Base-by-base conservation (phyloP, 2,329 filamentous ascomycete genomes). In the Aspergillus calidoustus region DNA sequence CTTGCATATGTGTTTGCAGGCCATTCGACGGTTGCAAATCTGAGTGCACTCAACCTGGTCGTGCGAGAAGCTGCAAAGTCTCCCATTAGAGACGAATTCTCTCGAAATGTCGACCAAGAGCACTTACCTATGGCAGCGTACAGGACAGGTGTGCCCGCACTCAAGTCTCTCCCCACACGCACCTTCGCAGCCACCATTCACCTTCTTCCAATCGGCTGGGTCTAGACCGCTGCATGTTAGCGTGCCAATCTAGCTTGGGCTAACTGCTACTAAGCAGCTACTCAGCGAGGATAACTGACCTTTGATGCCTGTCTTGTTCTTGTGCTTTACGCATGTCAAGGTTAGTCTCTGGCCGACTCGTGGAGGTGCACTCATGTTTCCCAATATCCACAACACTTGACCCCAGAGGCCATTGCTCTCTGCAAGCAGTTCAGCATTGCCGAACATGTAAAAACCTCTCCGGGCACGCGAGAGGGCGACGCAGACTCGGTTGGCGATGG, bases 401-500 rank as follows among this genome's bases (percentile, higher is more conserved):
- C 73, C 77, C 86, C 86, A 89, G 4, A 86, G 79, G 1, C 71
- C 72, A 63, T 81, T 82, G 0, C 74, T 68, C 15, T 73, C 71
- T 1, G 82, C 82, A 0, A 86, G 67, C 7, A 86, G 85, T 8
- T 82, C 68, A 13, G 84, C 84, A 69, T 96, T 92, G 1, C 93
- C 93, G 71, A 97, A 96, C 44, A 97, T 82, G 74, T 93, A 96
- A 62, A 97, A 87, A 0, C 92, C 92, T 6, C 88, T 83, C 60
- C 87, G 88, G 3, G 93, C 93, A 57, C 93, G 87, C 17, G 87
- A 88, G 1, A 89, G 71, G 13, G 86, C 86, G 43, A 89, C 87
- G 62, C 86, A 89, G 15, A 87, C 81, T 61, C 87, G 81, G 64
- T 89, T 89, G 41, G 82, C 81, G 13, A 90, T 87, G 1, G 84